Evolutionary conservation across 177 flowering plant species (phyloP).

Genomic region (Tripterygium wilfordii): DNA sequence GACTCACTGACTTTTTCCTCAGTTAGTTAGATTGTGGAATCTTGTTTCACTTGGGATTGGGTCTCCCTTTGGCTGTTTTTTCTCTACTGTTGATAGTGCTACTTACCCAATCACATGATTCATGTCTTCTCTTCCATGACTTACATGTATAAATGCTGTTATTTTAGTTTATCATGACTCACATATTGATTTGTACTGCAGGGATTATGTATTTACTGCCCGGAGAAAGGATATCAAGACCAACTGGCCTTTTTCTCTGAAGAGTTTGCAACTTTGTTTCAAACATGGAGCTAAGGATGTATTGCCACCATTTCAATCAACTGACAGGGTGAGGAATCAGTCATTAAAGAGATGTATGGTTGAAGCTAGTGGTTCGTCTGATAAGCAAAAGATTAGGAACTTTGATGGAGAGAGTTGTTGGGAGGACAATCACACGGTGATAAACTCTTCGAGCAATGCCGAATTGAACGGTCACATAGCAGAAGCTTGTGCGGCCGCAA

Average conservation of each 20-base stretch:
- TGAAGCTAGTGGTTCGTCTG: conserved; percentile 10
- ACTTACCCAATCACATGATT: conserved; percentile 2
- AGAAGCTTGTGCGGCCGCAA: conserved; percentile 8
- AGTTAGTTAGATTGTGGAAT: conserved; percentile 9
- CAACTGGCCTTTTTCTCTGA: conserved; percentile 82
- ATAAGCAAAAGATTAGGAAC: conserved; percentile 12
- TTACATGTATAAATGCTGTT: neutral
- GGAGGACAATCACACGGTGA: conserved; percentile 8
- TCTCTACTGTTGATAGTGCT: conserved; percentile 8
- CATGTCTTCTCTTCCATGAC: conserved; percentile 3
- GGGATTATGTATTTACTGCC: conserved; percentile 65
- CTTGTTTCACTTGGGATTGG: neutral
- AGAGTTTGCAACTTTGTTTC: conserved; percentile 63
- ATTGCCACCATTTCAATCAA: conserved; percentile 76
- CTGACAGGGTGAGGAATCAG: conserved; percentile 31
- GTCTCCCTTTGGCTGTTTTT: conserved; percentile 12
- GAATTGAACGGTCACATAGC: conserved; percentile 13
- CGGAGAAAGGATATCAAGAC: conserved; percentile 64
- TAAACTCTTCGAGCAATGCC: conserved; percentile 10
- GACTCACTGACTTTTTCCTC: neutral
- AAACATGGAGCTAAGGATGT: conserved; percentile 69
- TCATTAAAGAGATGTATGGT: conserved; percentile 11
- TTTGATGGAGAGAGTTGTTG: conserved; percentile 16
- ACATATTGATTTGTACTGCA: conserved; percentile 28
- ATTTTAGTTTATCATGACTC: neutral